A percentile compares a stretch with the other conserved stretches of the same genome.
phyloP scores from a whole-genome alignment of 352 stramenopile species.

The Phytopythium sindhum region DNA sequence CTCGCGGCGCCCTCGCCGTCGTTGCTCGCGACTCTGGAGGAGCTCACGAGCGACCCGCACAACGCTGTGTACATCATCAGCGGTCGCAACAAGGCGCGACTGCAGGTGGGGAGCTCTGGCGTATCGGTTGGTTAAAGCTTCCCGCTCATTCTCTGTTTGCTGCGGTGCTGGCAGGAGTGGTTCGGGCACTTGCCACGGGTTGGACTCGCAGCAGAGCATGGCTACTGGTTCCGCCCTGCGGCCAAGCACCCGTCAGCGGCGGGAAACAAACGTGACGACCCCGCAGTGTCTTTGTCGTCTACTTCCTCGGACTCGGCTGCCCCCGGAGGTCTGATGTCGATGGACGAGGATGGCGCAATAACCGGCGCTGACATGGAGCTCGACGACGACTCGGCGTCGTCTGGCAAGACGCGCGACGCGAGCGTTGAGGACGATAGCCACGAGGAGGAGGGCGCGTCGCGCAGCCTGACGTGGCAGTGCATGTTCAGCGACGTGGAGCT shows the following conservation, averaged over 20 bases:
- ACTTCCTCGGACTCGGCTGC: conserved; percentile 4
- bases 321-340: not conserved
- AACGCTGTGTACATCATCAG: conserved; percentile 88
- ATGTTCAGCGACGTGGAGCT: conserved; percentile 81
- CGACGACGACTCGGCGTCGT: conserved; percentile 16
- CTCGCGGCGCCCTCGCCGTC: conserved; percentile 53
- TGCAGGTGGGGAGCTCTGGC: conserved; percentile 30
- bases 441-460: conserved; percentile 16
- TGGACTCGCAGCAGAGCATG: conserved; percentile 73
- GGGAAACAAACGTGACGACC: conserved; percentile 8
- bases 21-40: conserved; percentile 62
- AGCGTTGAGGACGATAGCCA: conserved; percentile 6
- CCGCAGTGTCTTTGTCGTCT: not conserved
- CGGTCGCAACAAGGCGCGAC: conserved; percentile 67
- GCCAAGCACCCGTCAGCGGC: conserved; percentile 40
- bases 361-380: not conserved
- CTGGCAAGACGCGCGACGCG: not conserved
- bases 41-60: conserved; percentile 59
- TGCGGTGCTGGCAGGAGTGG: conserved; percentile 49
- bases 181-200: conserved; percentile 76
- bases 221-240: conserved; percentile 77
- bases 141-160: not conserved
- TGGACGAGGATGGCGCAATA: conserved; percentile 15
- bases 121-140: not conserved
- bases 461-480: conserved; percentile 68